Base-by-base conservation (phyloP, 2,329 filamentous ascomycete species). In the Pseudogymnoascus sp. region DNA sequence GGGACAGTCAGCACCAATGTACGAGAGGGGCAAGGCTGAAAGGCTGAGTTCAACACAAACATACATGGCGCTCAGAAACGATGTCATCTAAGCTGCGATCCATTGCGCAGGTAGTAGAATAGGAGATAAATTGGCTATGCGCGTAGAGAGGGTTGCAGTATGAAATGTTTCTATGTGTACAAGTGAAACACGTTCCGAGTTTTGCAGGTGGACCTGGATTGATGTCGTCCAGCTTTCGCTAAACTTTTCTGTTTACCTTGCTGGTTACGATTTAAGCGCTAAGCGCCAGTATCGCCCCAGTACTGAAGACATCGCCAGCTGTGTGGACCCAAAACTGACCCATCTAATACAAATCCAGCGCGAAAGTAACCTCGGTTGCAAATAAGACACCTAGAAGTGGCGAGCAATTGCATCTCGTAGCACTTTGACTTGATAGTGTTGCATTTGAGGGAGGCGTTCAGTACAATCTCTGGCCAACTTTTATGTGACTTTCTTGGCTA, bases 11-110 rank as follows among this genome's bases (percentile, higher is more conserved):
- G 51, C 51, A 21, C 28, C 51, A 60, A 37, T 37, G 28, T 54
- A 19, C 31, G 25, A 61, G 62, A 48, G 31, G 51, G 25, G 36
- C n/a, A 19, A 31, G 36, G 36, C 16, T 51, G 13, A 51, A 23
- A 45, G 63, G 28, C 43, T 36, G 61, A 36, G 28, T 34, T 34
- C 11, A 57, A 57, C 10, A 36, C 61, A 71, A 71, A 66, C 78
- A 67, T 79, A 86, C 84, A 71, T 84, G 82, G 68, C 83, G 82
- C 71, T 86, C 84, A 67, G 79, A 79, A 67, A 86, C 85, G 71
- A 86, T 85, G 70, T 87, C 85, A 75, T 87, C 85, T 65, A 88
- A 78, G 71, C 81, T 83, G 72, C 84, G 82, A 77, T 88, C 85
- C 85, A 88, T 88, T 36, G 67, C 76, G 67, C 34, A 41, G 36